Evolutionary conservation across 495 filamentous ascomycete species (phyloP), one percentile per base, ranked within the genome.

Genomic region (Baudoinia panamericana): DNA sequence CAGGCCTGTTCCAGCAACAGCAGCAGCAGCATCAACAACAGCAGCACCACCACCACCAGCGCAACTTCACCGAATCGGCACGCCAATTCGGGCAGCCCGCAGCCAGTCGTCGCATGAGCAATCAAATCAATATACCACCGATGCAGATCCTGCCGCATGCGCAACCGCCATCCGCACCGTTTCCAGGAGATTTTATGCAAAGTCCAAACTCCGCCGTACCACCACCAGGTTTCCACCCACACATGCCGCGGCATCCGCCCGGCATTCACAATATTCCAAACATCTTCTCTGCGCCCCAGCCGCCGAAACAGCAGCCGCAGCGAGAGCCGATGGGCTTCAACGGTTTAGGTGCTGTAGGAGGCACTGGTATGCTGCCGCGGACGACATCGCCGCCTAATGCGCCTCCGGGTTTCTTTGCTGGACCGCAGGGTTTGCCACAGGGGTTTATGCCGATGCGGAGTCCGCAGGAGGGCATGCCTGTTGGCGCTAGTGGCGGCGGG

Each of bases 181-280:
- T 3, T 15, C 48, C 48, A 23, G 36, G 19, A 2, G 43, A 41
- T 2, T 46, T 31, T 39, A 6, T 51, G 30, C 43, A 46, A 30
- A 42, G 43, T 1, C 47, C 47, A 5, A 25, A 5, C 3, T 16
- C 20, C 2, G 7, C 16, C 10, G 30, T 28, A 7, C 36, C 48
- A 10, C 48, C 48, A 2, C 48, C 48, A 16, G 43, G 43, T 3
- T 46, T 46, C 43, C 36, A 42, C 21, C 42, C 36, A 2, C 43
- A 42, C 18, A 46, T 51, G 43, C 35, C 47, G 9, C 42, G 48
- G 5, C 48, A 51, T 20, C 48, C 42, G 18, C 48, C 48, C 2
- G 48, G 48, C 5, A 32, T 51, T 21, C 30, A 43, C 38, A 39
- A 35, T 19, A 33, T 35, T 12, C 48, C 48, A 2, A 43, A 35